Evolutionary conservation across 2,329 filamentous ascomycete genomes (phyloP).

Genomic region (Aspergillus texensis): DNA sequence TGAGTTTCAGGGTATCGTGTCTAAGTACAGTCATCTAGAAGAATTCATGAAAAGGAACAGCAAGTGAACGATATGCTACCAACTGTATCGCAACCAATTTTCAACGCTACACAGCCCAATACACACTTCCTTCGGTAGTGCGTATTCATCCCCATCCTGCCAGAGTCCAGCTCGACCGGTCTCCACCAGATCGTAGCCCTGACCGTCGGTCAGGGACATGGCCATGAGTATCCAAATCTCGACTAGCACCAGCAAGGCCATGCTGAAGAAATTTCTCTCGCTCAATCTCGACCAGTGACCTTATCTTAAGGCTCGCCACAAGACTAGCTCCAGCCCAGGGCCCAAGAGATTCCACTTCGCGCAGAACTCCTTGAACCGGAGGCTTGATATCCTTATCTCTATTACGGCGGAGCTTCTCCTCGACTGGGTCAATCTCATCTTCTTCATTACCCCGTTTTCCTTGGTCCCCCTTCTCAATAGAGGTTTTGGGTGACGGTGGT

Average conservation of each 20-base stretch:
- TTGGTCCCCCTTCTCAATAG: constrained; percentile 20
- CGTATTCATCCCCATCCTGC: constrained; percentile 48
- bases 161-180: constrained; percentile 53
- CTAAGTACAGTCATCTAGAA: constrained; percentile 7
- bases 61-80: not conserved
- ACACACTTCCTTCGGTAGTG: not conserved
- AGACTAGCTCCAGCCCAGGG: constrained; percentile 68
- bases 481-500: constrained; percentile 20
- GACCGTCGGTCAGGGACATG: constrained; percentile 43
- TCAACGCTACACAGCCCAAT: not conserved
- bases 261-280: constrained; percentile 62
- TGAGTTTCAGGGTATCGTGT: constrained; percentile 19
- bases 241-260: constrained; percentile 50
- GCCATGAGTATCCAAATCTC: constrained; percentile 41
- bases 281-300: constrained; percentile 65
- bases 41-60: constrained; percentile 5
- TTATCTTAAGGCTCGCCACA: constrained; percentile 60
- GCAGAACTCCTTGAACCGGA: constrained; percentile 42
- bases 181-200: constrained; percentile 41
- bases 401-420: constrained; percentile 41
- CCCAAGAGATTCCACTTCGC: constrained; percentile 63
- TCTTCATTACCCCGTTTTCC: constrained; percentile 23
- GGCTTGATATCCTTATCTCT: constrained; percentile 38
- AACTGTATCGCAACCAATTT: not conserved
- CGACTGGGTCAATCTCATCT: constrained; percentile 52